Percentiles rank a stretch among this genome's conserved stretches.
Conservation (phyloP, 495 filamentous ascomycete genomes). For the Ramalina intermedia region DNA sequence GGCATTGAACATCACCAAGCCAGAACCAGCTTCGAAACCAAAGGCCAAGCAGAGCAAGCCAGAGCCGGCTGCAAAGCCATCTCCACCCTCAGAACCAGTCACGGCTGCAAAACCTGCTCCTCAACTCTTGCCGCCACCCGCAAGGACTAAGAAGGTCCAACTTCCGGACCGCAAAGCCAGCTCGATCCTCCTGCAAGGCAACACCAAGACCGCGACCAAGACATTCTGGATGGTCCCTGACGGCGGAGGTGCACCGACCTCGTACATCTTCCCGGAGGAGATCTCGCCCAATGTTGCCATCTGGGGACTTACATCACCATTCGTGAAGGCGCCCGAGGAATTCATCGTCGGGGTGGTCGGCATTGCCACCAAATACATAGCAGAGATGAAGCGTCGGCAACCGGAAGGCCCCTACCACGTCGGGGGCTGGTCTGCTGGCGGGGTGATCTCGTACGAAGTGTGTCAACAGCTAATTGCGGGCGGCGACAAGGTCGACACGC, state of each 20-base stretch:
- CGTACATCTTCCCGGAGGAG: conserved; percentile 45
- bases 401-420: conserved; percentile 57
- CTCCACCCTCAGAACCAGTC: conserved; percentile 6
- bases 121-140: conserved; percentile 15
- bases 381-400: conserved; percentile 56
- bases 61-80: conserved; percentile 8
- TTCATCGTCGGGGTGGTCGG: conserved; percentile 40
- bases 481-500: conserved; percentile 54
- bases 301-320: conserved; percentile 52
- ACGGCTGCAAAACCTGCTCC: not conserved
- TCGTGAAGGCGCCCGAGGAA: conserved; percentile 46
- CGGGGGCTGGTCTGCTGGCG: conserved; percentile 74
- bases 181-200: conserved; percentile 38
- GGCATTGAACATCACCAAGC: conserved; percentile 17
- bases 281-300: conserved; percentile 39
- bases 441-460: conserved; percentile 77
- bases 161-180: conserved; percentile 28
- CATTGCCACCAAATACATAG: conserved; percentile 42
- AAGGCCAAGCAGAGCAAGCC: conserved; percentile 14
- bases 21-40: conserved; percentile 18
- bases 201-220: conserved; percentile 27
- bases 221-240: conserved; percentile 37
- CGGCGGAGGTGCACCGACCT: conserved; percentile 39
- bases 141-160: conserved; percentile 9
- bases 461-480: conserved; percentile 53